Evolutionary conservation across 495 filamentous ascomycete species (phyloP).

Genomic region (Talaromyces nanjingensis): DNA sequence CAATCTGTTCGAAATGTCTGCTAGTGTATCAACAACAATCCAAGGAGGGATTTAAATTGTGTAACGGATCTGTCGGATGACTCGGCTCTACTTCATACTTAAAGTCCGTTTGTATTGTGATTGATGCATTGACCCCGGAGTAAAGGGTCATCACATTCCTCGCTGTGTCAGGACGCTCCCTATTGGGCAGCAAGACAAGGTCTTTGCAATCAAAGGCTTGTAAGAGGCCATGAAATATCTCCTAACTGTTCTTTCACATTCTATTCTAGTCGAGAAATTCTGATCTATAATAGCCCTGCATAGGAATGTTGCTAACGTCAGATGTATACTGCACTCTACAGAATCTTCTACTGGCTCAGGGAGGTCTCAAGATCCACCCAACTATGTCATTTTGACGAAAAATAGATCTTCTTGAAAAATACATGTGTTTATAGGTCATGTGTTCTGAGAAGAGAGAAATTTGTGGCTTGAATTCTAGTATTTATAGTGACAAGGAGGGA

Average conservation of each 20-base stretch:
- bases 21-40: not conserved
- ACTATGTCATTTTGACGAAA: conserved; percentile 2
- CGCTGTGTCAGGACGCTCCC: not conserved
- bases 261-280: not conserved
- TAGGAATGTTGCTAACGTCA: conserved; percentile 2
- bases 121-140: not conserved
- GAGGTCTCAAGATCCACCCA: not conserved
- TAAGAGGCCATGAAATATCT: not conserved
- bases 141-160: conserved; percentile 1
- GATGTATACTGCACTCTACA: not conserved
- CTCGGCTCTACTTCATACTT: not conserved
- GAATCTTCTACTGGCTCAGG: not conserved
- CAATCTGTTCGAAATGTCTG: too few species aligned
- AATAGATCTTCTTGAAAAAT: not conserved
- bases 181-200: not conserved
- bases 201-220: not conserved
- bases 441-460: not conserved
- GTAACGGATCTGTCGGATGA: not conserved
- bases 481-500: conserved; percentile 1
- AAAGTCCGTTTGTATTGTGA: not conserved
- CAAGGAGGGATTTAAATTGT: not conserved
- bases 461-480: conserved; percentile 2
- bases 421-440: conserved; percentile 3
- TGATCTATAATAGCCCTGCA: not conserved
- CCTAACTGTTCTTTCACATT: conserved; percentile 2